Percentiles rank a stretch among this genome's conserved stretches.
Conservation (phyloP, 2,329 filamentous ascomycete species). For the Ilyonectria destructans region DNA sequence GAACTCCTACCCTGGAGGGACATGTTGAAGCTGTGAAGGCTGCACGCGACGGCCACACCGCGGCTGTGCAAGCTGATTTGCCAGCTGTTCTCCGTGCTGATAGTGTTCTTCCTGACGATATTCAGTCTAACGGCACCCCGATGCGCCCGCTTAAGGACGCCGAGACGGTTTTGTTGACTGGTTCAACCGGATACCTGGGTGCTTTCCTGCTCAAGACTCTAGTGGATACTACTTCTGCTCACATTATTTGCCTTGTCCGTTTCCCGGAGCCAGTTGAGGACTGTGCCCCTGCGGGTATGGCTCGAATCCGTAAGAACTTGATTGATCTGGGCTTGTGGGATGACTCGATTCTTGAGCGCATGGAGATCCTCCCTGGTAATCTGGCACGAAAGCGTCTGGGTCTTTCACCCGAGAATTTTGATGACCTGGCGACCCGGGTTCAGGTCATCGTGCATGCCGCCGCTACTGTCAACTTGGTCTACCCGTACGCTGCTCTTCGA, state of each 20-base stretch:
- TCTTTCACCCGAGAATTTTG: constrained; percentile 76
- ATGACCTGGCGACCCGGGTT: constrained; percentile 75
- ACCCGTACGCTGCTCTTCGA: constrained; percentile 84
- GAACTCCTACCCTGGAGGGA: constrained; percentile 80
- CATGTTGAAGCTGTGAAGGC: constrained; percentile 81
- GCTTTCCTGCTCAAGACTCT: constrained; percentile 81
- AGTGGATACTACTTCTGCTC: constrained; percentile 77
- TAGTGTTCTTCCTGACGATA: constrained; percentile 78
- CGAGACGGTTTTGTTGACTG: constrained; percentile 80
- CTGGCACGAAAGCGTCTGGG: constrained; percentile 79
- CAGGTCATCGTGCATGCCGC: constrained; percentile 85
- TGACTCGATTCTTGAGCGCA: constrained; percentile 83
- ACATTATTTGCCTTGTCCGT: constrained; percentile 81
- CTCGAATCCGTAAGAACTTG: constrained; percentile 81
- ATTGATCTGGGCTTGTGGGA: constrained; percentile 86
- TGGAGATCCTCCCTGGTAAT: constrained; percentile 83
- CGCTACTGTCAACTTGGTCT: constrained; percentile 85
- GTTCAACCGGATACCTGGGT: constrained; percentile 83
- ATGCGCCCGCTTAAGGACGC: constrained; percentile 76
- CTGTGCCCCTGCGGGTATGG: constrained; percentile 77
- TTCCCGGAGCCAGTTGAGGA: constrained; percentile 78
- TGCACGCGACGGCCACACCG: constrained; percentile 81
- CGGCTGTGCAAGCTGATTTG: constrained; percentile 82
- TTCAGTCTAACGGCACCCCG: constrained; percentile 69
- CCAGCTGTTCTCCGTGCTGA: constrained; percentile 80